A percentile compares a stretch with the other conserved stretches of the same genome.
These are phyloP conservation scores for Blastomyces percursus DNA, from an alignment of 2,329 filamentous ascomycete genomes.

Conservation along the genomic window DNA sequence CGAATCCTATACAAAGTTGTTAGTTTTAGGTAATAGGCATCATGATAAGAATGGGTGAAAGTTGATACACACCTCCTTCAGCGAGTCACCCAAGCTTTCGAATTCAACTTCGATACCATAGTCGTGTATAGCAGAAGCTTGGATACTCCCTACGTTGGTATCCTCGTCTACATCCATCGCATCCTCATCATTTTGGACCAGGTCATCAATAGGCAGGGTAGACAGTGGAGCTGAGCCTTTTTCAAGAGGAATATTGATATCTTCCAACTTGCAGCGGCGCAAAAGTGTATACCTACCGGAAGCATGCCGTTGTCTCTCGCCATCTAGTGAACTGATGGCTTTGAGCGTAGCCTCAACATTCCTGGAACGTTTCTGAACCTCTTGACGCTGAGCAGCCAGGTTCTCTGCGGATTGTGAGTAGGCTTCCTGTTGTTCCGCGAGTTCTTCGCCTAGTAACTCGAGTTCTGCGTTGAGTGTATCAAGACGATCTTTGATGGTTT, in stretches of 20 bases:
- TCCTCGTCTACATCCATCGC: slow-evolving; percentile 88
- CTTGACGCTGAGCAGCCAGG: slow-evolving; percentile 64
- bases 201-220: slow-evolving; percentile 74
- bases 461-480: slow-evolving; percentile 64
- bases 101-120: slow-evolving; percentile 90
- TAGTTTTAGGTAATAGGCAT: slow-evolving; percentile 16
- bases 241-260: slow-evolving; percentile 72
- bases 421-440: slow-evolving; percentile 57
- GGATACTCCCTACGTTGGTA: slow-evolving; percentile 34
- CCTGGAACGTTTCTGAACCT: slow-evolving; percentile 73
- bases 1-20: slow-evolving; percentile 43
- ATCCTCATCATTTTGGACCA: slow-evolving; percentile 66
- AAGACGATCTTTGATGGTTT: slow-evolving; percentile 60
- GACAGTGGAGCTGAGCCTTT: slow-evolving; percentile 62
- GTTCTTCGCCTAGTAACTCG: slow-evolving; percentile 59
- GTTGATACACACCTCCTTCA: slow-evolving; percentile 55
- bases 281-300: slow-evolving; percentile 74
- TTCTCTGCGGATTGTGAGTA: slow-evolving; percentile 60
- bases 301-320: slow-evolving; percentile 73
- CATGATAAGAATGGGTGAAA: slow-evolving; percentile 11
- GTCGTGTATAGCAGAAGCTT: slow-evolving; percentile 63
- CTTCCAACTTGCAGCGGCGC: slow-evolving; percentile 83
- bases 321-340: slow-evolving; percentile 67
- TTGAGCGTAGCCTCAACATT: slow-evolving; percentile 67
- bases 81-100: slow-evolving; percentile 64